Evolutionary conservation across 805 yeast genomes (phyloP).

Genomic region (Jamesozyma hellenica): DNA sequence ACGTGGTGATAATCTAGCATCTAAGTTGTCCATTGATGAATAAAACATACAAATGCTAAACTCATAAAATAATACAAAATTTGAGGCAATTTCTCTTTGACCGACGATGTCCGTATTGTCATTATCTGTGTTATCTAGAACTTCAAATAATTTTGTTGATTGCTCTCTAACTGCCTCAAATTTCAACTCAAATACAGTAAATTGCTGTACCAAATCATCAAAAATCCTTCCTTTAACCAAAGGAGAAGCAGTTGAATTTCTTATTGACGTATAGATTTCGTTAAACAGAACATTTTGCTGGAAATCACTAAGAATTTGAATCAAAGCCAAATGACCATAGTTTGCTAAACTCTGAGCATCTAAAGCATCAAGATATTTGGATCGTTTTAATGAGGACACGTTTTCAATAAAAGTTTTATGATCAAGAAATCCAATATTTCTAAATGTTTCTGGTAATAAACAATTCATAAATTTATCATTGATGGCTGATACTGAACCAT

Average conservation of each 20-base stretch:
- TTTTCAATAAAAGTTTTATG: slow-evolving; percentile 11
- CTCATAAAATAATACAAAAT: slow-evolving; percentile 14
- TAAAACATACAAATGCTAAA: slow-evolving; percentile 7
- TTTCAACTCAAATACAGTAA: slow-evolving; percentile 8
- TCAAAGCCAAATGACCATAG: slow-evolving; percentile 17
- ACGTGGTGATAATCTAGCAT: slow-evolving; percentile 13
- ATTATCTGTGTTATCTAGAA: slow-evolving; percentile 4
- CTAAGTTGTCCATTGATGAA: slow-evolving; percentile 13
- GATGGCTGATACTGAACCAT: slow-evolving; percentile 17
- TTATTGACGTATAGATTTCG: slow-evolving; percentile 22
- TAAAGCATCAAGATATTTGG: slow-evolving; percentile 11
- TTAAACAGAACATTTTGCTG: slow-evolving; percentile 16
- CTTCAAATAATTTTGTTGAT: slow-evolving; percentile 12
- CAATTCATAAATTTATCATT: slow-evolving; percentile 17
- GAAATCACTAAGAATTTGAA: slow-evolving; percentile 15
- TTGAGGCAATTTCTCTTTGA: slow-evolving; percentile 9
- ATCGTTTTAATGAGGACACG: slow-evolving; percentile 7
- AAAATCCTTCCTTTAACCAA: slow-evolving; percentile 10
- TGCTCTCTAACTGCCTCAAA: slow-evolving; percentile 18
- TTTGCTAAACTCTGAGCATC: slow-evolving; percentile 6
- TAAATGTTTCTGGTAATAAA: slow-evolving; percentile 18
- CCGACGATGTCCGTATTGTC: neutral
- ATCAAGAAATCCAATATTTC: slow-evolving; percentile 20
- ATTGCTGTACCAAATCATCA: slow-evolving; percentile 13
- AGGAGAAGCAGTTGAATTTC: slow-evolving; percentile 18